These are phyloP conservation scores for Limnanthes douglasii DNA, from an alignment of 345 rosid species.

Conservation along the genomic window DNA sequence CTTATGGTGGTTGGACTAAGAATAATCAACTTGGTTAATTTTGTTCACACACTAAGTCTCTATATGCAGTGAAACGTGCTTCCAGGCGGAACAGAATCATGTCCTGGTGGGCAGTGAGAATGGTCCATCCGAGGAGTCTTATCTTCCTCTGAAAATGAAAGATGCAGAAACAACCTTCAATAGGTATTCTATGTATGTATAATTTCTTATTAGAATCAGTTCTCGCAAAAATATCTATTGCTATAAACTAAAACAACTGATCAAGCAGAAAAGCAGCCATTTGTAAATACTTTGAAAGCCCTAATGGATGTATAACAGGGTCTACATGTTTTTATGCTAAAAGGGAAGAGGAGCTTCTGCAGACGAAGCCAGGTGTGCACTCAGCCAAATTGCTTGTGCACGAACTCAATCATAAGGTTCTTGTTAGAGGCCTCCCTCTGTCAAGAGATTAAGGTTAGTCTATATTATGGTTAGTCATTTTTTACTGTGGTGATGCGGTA, in stretches of 20 bases:
- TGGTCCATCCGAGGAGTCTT: no score
- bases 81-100: conserved; percentile 18
- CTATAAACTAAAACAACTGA: no score
- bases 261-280: conserved; percentile 15
- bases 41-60: conserved; percentile 9
- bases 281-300: conserved; percentile 28
- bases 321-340: conserved; percentile 28
- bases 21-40: conserved; percentile 1
- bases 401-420: conserved; percentile 12
- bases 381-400: no score
- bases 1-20: no score
- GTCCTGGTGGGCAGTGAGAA: conserved; percentile 20
- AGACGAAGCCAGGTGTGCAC: conserved; percentile 1
- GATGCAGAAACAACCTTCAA: conserved; percentile 15
- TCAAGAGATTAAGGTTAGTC: conserved; percentile 50
- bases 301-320: conserved; percentile 35
- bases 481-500: conserved; percentile 28
- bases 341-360: conserved; percentile 23
- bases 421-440: conserved; percentile 19
- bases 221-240: neutral
- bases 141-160: conserved; percentile 9
- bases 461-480: conserved; percentile 29
- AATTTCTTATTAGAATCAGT: neutral
- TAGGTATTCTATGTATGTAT: no score
- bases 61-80: conserved; percentile 35